Conservation (phyloP, 1,139 yeast genomes). For the Yamadazyma taylorii region DNA sequence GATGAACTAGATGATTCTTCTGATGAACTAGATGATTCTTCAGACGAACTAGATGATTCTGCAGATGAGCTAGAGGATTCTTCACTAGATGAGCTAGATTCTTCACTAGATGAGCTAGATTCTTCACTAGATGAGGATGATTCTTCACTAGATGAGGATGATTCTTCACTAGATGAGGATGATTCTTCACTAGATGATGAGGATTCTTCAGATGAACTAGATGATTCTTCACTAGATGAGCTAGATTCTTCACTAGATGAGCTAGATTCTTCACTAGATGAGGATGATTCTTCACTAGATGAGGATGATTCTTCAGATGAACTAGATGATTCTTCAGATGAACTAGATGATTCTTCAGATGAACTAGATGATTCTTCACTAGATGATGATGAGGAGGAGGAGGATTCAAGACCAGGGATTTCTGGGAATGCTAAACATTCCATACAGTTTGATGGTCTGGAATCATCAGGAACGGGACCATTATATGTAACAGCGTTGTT, state of each 20-base stretch:
- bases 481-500: conserved; percentile 17
- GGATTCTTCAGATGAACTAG: conserved; percentile 1
- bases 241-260: conserved; percentile 6
- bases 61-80: conserved; percentile 8
- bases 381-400: conserved; percentile 3
- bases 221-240: conserved; percentile 2
- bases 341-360: conserved; percentile 5
- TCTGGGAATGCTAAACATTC: conserved; percentile 12
- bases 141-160: background rate
- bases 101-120: conserved; percentile 2
- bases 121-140: conserved; percentile 4
- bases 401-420: conserved; percentile 9
- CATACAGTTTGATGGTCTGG: conserved; percentile 14
- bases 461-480: conserved; percentile 16
- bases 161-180: background rate
- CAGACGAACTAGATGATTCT: conserved; percentile 5
- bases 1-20: conserved; percentile 6
- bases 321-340: conserved; percentile 3
- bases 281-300: conserved; percentile 3
- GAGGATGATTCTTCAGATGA: conserved; percentile 2
- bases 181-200: conserved; percentile 1
- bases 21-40: conserved; percentile 5
- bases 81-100: conserved; percentile 4
- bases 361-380: conserved; percentile 6
- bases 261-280: conserved; percentile 2